Conservation (phyloP, 768 basidiomycete species). For the Lentinula boryana region DNA sequence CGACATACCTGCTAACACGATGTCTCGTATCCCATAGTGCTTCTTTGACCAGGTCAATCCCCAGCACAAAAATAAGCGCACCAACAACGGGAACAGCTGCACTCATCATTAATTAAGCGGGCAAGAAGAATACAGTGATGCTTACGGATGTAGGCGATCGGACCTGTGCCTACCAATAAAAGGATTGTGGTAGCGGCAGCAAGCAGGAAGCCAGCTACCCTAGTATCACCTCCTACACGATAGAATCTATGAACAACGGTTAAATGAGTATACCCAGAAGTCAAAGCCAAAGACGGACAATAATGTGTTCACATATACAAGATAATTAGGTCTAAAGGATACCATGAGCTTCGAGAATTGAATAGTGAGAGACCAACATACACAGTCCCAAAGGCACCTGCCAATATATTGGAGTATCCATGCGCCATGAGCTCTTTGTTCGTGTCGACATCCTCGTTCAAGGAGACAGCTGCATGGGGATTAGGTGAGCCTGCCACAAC, state of each 20-base stretch:
- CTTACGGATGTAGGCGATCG: slow-evolving; percentile 90
- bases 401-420: slow-evolving; percentile 83
- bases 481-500: neutral
- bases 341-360: neutral
- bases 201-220: slow-evolving; percentile 82
- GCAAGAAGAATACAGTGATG: slow-evolving; percentile 9
- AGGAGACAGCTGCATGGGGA: slow-evolving; percentile 61
- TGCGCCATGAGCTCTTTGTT: slow-evolving; percentile 91
- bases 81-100: slow-evolving; percentile 88
- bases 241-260: slow-evolving; percentile 57
- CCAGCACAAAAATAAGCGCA: slow-evolving; percentile 89
- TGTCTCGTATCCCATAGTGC: slow-evolving; percentile 94
- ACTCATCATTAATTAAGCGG: neutral
- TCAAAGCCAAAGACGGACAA: slow-evolving; percentile 37
- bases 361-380: slow-evolving; percentile 29
- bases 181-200: slow-evolving; percentile 67
- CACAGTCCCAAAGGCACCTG: slow-evolving; percentile 80
- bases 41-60: slow-evolving; percentile 91
- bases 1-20: slow-evolving; percentile 68
- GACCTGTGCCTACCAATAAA: slow-evolving; percentile 77
- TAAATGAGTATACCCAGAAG: neutral
- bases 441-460: slow-evolving; percentile 84
- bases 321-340: slow-evolving; percentile 63
- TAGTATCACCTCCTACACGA: slow-evolving; percentile 83
- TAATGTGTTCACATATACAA: slow-evolving; percentile 84